phyloP scores from a whole-genome alignment of 495 filamentous ascomycete species.

The Viridothelium virens region DNA sequence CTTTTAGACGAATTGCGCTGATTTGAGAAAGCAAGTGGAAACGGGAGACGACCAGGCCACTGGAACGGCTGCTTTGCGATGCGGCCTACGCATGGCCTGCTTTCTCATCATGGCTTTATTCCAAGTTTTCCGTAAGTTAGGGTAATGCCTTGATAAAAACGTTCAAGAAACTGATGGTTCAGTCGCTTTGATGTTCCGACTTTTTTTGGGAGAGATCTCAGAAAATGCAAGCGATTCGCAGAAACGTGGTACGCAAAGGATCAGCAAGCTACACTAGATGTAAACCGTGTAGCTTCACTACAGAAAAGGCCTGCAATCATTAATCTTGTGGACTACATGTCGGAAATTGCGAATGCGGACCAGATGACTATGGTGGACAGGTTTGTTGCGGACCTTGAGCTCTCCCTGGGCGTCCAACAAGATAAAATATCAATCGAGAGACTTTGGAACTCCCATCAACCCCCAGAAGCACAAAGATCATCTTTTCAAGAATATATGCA shows the following conservation, averaged over 20 bases:
- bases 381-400: neutral
- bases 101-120: constrained; percentile 15
- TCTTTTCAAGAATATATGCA: neutral
- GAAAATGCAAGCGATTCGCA: constrained; percentile 14
- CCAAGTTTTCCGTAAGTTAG: constrained; percentile 13
- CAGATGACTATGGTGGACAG: neutral
- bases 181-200: neutral
- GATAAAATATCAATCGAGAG: neutral
- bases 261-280: neutral
- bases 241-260: constrained; percentile 15
- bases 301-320: neutral
- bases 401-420: neutral
- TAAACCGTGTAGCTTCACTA: no score
- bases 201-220: constrained; percentile 15
- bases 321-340: neutral
- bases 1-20: no score
- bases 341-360: neutral
- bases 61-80: constrained; percentile 29
- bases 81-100: constrained; percentile 19
- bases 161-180: neutral
- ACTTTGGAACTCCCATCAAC: neutral
- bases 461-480: neutral
- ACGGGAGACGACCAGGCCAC: constrained; percentile 18
- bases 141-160: neutral
- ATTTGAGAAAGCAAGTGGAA: constrained; percentile 20